Percentiles rank a stretch among this genome's conserved stretches.
Conservation (phyloP, 805 yeast genomes). For the Pichia deserticola region DNA sequence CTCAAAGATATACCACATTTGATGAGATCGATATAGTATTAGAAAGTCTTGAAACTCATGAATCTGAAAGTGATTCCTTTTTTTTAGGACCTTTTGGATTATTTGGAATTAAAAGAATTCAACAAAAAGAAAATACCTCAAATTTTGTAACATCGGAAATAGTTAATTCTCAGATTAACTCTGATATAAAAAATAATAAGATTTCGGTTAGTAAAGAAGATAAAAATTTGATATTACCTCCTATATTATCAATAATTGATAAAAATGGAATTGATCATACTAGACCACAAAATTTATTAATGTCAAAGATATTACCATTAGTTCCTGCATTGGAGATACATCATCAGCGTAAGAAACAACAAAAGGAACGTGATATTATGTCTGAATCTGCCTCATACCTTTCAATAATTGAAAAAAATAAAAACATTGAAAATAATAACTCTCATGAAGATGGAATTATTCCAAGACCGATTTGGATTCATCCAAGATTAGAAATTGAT, state of each 20-base stretch:
- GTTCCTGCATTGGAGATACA: constrained; percentile 7
- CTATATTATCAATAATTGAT: neutral
- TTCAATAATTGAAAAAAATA: neutral
- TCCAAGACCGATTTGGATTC: constrained; percentile 29
- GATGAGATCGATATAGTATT: constrained; percentile 33
- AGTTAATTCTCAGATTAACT: no score
- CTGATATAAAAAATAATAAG: no score
- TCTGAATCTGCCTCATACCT: neutral
- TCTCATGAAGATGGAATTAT: constrained; percentile 10
- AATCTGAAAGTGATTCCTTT: constrained; percentile 22
- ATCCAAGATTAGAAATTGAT: constrained; percentile 25
- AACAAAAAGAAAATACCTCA: neutral
- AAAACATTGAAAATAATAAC: neutral
- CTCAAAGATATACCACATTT: constrained; percentile 31
- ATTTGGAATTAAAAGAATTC: neutral
- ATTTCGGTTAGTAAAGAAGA: no score
- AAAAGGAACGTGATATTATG: neutral
- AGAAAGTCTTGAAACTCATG: constrained; percentile 18
- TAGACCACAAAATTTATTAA: neutral
- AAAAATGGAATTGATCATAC: neutral
- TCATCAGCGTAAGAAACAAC: constrained; percentile 4
- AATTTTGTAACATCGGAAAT: neutral
- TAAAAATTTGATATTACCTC: neutral
- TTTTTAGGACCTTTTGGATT: constrained; percentile 25
- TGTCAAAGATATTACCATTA: constrained; percentile 1